Evolutionary conservation across 2,329 filamentous ascomycete species (phyloP), one percentile per base, ranked within the genome.

Genomic region (Fusarium hainanense): DNA sequence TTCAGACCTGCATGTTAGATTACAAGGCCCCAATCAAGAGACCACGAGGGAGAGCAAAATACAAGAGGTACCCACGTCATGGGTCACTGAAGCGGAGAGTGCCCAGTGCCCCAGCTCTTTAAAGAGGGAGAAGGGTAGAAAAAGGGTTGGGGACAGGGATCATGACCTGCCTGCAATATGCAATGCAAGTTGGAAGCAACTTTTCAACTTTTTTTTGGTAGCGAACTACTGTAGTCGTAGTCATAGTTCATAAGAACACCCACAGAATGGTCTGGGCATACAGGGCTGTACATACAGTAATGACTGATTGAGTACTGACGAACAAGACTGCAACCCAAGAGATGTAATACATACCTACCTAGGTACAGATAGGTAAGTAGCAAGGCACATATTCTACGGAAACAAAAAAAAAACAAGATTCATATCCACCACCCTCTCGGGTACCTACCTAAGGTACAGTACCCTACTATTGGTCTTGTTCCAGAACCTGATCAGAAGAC

Each of bases 1-100:
- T 72, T 71, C 62, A 41, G 63, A 59, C 60, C 68, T 74, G 70
- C 72, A 74, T 56, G 65, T 47, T 55, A 54, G 65, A 58, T 54
- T 73, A 61, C 49, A 63, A 66, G 63, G 56, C 71, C 69, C 71
- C 69, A 74, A 73, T 71, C 56, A 63, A 63, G 50, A 65, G 54
- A 34, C 58, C 58, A 70, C 58, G 63, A 65, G 72, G 63, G 51
- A 71, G 59, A 69, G 23, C 25, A 16, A 50, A n/a, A 27, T 37
- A 37, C 34, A 55, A 55, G 54, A 65, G 59, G 64, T 63, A 69
- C 70, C 72, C 72, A 74, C 72, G 72, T 74, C 72, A 74, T 75
- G 72, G 62, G 57, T 54, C 62, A 42, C 27, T 27, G 32, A 52
- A 40, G 49, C 49, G 65, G 48, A 34, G 42, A 52, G 63, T 52